Evolutionary conservation across 106 monocot genomes (phyloP).

Genomic region (Acorus calamus): DNA sequence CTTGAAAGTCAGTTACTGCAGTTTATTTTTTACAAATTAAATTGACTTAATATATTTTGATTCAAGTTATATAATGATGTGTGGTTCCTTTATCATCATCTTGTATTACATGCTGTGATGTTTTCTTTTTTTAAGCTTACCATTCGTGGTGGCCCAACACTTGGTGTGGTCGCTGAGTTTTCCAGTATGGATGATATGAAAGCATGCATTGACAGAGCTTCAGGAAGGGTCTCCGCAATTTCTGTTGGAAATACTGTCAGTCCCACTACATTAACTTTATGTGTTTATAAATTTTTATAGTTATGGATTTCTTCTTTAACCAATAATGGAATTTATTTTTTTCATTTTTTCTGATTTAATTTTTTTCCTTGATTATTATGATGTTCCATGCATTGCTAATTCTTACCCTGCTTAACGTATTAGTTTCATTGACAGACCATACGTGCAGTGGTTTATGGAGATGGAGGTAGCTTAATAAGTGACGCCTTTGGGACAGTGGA

Average conservation of each 20-base stretch:
- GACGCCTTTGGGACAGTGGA: constrained; percentile 67
- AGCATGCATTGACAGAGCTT: constrained; percentile 41
- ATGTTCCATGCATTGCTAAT: too few species aligned
- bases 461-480: constrained; percentile 58
- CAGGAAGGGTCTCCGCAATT: constrained; percentile 59
- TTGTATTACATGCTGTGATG: too few species aligned
- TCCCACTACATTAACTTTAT: background rate
- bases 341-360: background rate
- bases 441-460: constrained; percentile 40
- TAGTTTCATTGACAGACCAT: constrained; percentile 35
- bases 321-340: too few species aligned
- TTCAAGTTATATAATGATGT: background rate
- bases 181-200: constrained; percentile 37
- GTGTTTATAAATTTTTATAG: background rate
- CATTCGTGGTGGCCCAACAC: constrained; percentile 71
- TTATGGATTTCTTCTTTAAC: too few species aligned
- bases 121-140: constrained; percentile 33
- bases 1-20: too few species aligned
- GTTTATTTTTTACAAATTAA: too few species aligned
- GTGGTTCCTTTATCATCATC: background rate
- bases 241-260: constrained; percentile 83
- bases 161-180: constrained; percentile 43
- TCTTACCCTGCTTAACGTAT: too few species aligned
- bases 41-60: background rate
- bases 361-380: background rate